Percentiles rank a stretch among this genome's conserved stretches.
These are phyloP conservation scores for Ichthyophthirius multifiliis DNA, from an alignment of 169 alveolate species.

Conservation along the genomic window DNA sequence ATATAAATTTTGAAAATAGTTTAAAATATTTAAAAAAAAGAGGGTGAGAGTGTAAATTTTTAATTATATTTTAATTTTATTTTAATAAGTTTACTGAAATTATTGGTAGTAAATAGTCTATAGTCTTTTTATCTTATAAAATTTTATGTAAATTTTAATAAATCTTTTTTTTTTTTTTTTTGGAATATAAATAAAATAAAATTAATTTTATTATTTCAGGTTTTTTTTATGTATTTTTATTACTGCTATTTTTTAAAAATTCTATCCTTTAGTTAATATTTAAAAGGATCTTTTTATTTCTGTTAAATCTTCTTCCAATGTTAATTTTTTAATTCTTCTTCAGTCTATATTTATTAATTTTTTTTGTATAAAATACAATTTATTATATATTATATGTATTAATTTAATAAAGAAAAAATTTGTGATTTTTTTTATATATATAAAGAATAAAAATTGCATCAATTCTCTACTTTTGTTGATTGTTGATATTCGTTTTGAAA, in stretches of 20 bases:
- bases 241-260: slow-evolving; percentile 33
- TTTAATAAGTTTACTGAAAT: neutral
- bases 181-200: no score
- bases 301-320: slow-evolving; percentile 30
- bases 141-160: slow-evolving; percentile 17
- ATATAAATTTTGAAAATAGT: neutral
- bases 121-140: slow-evolving; percentile 2
- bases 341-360: no score
- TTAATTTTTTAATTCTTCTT: slow-evolving; percentile 34
- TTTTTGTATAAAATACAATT: no score
- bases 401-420: no score
- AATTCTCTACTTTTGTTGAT: no score
- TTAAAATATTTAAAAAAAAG: neutral
- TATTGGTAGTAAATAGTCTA: neutral
- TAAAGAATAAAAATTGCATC: no score
- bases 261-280: slow-evolving; percentile 15
- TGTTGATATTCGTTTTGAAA: no score
- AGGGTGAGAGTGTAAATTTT: no score
- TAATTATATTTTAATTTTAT: no score
- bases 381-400: no score
- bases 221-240: neutral
- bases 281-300: slow-evolving; percentile 26
- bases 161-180: slow-evolving; percentile 22
- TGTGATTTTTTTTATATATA: no score
- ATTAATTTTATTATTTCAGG: no score